Percentiles rank a stretch among this genome's conserved stretches.
Evolutionary conservation across 129 eudicot species (phyloP).

Genomic region (Saposhnikovia divaricata): DNA sequence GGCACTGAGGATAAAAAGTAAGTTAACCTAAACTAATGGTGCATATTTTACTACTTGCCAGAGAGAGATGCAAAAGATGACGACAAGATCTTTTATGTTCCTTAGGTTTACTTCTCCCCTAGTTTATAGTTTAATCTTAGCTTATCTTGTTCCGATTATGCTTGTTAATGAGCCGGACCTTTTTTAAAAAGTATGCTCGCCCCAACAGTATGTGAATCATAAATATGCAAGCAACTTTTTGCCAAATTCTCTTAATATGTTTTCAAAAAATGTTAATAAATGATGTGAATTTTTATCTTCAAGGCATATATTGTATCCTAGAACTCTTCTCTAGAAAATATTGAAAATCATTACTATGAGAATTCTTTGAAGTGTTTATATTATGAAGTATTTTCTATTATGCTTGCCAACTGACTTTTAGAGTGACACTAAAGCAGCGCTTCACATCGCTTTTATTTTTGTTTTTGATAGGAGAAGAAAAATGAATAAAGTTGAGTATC

Average conservation of each 20-base stretch:
- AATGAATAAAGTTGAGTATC: background rate
- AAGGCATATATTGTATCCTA: background rate
- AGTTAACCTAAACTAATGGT: conserved; percentile 9
- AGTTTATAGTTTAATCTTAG: background rate
- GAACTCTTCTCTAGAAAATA: background rate
- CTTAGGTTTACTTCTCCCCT: background rate
- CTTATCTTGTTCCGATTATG: background rate
- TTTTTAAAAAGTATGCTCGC: background rate
- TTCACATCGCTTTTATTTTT: background rate
- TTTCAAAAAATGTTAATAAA: background rate
- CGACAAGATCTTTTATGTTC: background rate
- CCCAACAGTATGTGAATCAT: background rate
- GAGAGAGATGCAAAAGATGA: background rate
- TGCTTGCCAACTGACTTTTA: background rate
- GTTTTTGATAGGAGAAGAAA: background rate
- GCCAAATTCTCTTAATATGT: background rate
- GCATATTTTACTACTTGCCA: background rate
- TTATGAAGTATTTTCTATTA: background rate
- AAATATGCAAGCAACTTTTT: background rate
- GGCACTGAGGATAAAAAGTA: conserved; percentile 72
- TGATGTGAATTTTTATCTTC: background rate
- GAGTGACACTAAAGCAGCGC: background rate
- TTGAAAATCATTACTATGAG: background rate
- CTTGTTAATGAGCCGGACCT: background rate
- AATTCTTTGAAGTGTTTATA: background rate